Evolutionary conservation across 1,139 yeast genomes (phyloP), one percentile per base, ranked within the genome.

Genomic region (Candida sp.): DNA sequence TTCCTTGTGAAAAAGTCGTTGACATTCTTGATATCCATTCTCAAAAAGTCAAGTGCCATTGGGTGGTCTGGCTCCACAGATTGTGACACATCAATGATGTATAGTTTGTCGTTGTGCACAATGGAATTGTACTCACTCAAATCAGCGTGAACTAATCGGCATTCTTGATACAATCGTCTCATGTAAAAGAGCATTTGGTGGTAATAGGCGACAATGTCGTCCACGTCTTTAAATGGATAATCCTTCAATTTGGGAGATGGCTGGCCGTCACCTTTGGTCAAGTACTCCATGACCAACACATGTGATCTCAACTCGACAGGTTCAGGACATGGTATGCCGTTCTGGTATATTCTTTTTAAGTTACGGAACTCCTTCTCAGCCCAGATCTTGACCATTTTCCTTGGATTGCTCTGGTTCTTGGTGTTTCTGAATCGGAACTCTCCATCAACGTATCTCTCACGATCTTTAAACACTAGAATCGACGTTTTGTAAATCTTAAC

Each of bases 51-150:
- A 54, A 94, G 77, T 42, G 97, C 90, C 90, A 91, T 92, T 5
- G 98, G 99, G 68, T 96, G 99, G 61, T 93, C 98, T 25, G 97
- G 98, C 67, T 96, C 98, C 28, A 96, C 99, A 35, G 96, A 87
- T 66, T 96, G 99, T 1, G 98, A 93, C 23, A 96, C 99, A 73
- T 96, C 99, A 60, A 96, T 90, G 53, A 96, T 90, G 69, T 89
- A 92, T 34, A 96, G 73, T 62, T 85, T 81, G 43, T 81, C 86
- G n/a, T 90, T 65, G 65, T 93, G 98, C 27, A 96, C 89, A 54
- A 96, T 89, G 1, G 92, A 83, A 65, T 96, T 96, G 72, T 96
- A 96, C 68, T 96, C 99, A 59, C 97, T 88, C 66, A 96, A 77
- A 78, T 96, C 99, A 0, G 99, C 99, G 73, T 96, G 99, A 9